Conservation (phyloP, 768 basidiomycete species). For the Nidula microcarpa region DNA sequence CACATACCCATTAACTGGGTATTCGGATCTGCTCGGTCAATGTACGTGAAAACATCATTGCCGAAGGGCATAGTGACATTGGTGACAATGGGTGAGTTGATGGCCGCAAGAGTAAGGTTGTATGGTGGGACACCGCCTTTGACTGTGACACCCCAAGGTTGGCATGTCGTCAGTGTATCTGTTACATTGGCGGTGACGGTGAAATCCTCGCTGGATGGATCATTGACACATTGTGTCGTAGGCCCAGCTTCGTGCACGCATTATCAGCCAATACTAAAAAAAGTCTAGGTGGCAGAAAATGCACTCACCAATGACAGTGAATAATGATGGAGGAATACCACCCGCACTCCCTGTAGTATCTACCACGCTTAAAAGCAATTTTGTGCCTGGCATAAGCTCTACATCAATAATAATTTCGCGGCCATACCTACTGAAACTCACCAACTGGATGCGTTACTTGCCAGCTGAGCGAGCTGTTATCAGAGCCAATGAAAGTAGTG, state of each 20-base stretch:
- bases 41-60: conserved; percentile 30
- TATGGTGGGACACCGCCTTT: conserved; percentile 38
- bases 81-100: conserved; percentile 27
- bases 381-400: conserved; percentile 21
- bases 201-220: conserved; percentile 18
- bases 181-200: conserved; percentile 32
- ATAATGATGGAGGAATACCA: conserved; percentile 22
- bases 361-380: conserved; percentile 29
- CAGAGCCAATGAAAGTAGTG: conserved; percentile 27
- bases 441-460: conserved; percentile 33
- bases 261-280: background rate
- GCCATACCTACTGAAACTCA: conserved; percentile 14
- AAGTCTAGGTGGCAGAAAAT: background rate
- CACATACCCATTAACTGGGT: conserved; percentile 32
- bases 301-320: conserved; percentile 27
- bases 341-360: conserved; percentile 33
- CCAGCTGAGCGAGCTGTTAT: conserved; percentile 30
- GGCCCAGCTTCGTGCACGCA: conserved; percentile 19
- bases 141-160: conserved; percentile 36
- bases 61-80: conserved; percentile 30
- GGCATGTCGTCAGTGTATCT: conserved; percentile 28
- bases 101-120: conserved; percentile 27
- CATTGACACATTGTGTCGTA: conserved; percentile 25
- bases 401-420: background rate
- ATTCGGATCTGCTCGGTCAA: conserved; percentile 29